A percentile compares a stretch with the other conserved stretches of the same genome.
Evolutionary conservation across 306 rosid genomes (phyloP).

Genomic region (Rosa rugosa): DNA sequence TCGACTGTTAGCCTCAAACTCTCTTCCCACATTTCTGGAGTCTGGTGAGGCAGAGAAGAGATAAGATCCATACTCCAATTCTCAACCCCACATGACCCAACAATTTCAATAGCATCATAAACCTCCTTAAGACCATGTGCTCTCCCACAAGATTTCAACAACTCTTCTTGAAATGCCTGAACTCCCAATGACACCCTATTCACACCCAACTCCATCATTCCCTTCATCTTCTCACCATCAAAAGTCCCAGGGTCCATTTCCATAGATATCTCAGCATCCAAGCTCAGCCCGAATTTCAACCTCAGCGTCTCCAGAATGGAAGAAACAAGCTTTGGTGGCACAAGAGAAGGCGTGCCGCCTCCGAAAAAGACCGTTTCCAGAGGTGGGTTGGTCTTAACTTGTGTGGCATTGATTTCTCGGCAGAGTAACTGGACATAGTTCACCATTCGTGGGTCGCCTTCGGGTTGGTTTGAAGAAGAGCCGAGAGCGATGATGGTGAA

Average conservation of each 20-base stretch:
- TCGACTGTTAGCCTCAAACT: slow-evolving; percentile 67
- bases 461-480: slow-evolving; percentile 44
- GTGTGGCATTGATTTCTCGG: slow-evolving; percentile 75
- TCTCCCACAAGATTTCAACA: slow-evolving; percentile 80
- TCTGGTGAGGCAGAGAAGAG: slow-evolving; percentile 86
- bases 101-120: slow-evolving; percentile 69
- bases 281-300: slow-evolving; percentile 56
- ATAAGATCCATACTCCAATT: slow-evolving; percentile 96
- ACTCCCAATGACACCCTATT: slow-evolving; percentile 92
- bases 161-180: slow-evolving; percentile 88
- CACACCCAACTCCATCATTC: slow-evolving; percentile 62
- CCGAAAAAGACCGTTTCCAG: slow-evolving; percentile 86
- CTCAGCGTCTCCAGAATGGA: slow-evolving; percentile 53
- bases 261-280: slow-evolving; percentile 73
- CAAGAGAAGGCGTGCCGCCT: slow-evolving; percentile 91
- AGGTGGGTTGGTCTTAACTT: slow-evolving; percentile 35
- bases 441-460: slow-evolving; percentile 68
- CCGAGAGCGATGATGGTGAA: slow-evolving; percentile 94
- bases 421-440: slow-evolving; percentile 65
- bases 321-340: slow-evolving; percentile 71
- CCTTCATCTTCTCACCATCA: slow-evolving; percentile 58
- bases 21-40: slow-evolving; percentile 80
- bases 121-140: slow-evolving; percentile 83
- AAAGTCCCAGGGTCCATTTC: slow-evolving; percentile 98
- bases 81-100: slow-evolving; percentile 60